Evolutionary conservation across 106 monocot species (phyloP).

Genomic region (Acorus gramineus): DNA sequence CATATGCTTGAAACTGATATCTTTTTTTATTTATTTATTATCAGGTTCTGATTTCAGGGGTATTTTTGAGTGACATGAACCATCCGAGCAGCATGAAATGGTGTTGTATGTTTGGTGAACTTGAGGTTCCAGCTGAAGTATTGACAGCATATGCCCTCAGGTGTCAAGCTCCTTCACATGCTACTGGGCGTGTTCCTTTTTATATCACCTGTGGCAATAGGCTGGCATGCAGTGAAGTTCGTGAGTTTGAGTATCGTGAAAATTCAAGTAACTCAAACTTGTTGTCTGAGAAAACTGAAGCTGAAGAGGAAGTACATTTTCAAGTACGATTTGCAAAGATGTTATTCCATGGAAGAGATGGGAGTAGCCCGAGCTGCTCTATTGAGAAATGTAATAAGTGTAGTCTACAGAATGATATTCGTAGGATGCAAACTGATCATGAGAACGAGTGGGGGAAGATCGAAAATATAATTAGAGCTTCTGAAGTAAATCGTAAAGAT

Average conservation of each 20-base stretch:
- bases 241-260: conserved; percentile 69
- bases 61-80: conserved; percentile 20
- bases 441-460: conserved; percentile 21
- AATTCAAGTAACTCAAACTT: not conserved
- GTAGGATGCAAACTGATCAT: conserved; percentile 12
- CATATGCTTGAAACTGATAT: too few relatives aligned
- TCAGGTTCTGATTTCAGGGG: conserved; percentile 38
- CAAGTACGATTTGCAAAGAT: conserved; percentile 43
- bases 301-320: conserved; percentile 32
- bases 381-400: conserved; percentile 34
- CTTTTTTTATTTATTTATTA: not conserved
- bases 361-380: conserved; percentile 13
- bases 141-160: conserved; percentile 22
- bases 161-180: conserved; percentile 33
- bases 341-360: conserved; percentile 11
- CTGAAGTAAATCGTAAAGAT: conserved; percentile 2
- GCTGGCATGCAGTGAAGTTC: conserved; percentile 41
- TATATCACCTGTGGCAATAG: conserved; percentile 40
- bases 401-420: conserved; percentile 11
- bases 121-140: conserved; percentile 39
- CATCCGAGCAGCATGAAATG: conserved; percentile 12
- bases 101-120: conserved; percentile 49
- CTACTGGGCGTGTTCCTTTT: conserved; percentile 41
- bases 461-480: conserved; percentile 3
- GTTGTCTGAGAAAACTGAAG: not conserved